Percentiles rank a stretch among this genome's conserved stretches.
Conservation (phyloP, 352 stramenopile species). For the Aphanomyces euteiches region DNA sequence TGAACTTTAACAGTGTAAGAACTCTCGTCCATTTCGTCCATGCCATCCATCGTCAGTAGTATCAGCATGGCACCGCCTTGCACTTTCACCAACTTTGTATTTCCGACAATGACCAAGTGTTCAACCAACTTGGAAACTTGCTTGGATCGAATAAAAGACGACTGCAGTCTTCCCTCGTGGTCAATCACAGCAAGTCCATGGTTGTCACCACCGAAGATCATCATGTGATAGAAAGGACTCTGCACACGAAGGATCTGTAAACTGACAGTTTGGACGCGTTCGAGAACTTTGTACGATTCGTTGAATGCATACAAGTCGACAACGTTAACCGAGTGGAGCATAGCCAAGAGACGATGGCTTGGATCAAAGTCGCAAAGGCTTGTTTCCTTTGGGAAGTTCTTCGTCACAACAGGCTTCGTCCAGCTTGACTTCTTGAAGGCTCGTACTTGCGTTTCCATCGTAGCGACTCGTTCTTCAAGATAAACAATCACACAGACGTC, state of each 20-base stretch:
- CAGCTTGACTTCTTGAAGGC: constrained; percentile 2
- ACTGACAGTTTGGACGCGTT: neutral
- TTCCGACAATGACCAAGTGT: neutral
- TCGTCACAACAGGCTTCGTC: neutral
- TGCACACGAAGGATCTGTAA: neutral
- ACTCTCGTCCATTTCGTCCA: constrained; percentile 1
- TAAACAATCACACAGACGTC: constrained; percentile 3
- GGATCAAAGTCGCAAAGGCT: constrained; percentile 16
- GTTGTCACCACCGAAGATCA: constrained; percentile 29
- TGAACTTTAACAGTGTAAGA: constrained; percentile 34
- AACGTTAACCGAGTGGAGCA: neutral
- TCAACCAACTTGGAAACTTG: constrained; percentile 21
- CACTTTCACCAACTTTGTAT: constrained; percentile 21
- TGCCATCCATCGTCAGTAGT: constrained; percentile 33
- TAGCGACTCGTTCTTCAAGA: neutral
- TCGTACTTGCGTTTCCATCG: constrained; percentile 8
- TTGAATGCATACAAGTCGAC: constrained; percentile 26
- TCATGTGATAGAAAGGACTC: neutral
- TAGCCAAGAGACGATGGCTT: constrained; percentile 2
- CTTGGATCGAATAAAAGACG: constrained; percentile 16
- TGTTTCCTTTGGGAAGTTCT: constrained; percentile 9
- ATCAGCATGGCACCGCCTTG: constrained; percentile 36
- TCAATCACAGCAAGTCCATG: constrained; percentile 8
- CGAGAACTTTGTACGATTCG: constrained; percentile 28
- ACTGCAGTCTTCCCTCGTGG: neutral